These are phyloP conservation scores for Parathielavia hyrcaniae DNA, from an alignment of 495 filamentous ascomycete species.

Conservation along the genomic window DNA sequence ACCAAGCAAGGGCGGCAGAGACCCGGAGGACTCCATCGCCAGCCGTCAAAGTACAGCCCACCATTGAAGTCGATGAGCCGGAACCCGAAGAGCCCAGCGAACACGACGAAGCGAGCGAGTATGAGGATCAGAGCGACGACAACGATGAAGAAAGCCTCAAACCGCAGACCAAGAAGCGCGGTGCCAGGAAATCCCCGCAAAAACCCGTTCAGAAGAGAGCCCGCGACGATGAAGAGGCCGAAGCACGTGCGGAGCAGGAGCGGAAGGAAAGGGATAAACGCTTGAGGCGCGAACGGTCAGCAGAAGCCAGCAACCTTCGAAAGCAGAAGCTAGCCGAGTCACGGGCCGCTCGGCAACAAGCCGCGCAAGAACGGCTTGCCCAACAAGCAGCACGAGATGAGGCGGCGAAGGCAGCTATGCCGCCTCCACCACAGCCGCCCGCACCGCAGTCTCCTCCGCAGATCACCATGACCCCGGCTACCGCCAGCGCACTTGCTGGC, in stretches of 20 bases:
- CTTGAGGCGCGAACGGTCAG: conserved; percentile 13
- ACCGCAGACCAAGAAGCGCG: not conserved
- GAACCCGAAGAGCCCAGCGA: not conserved
- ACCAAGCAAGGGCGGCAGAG: conserved; percentile 1
- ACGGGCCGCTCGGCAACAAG: not conserved
- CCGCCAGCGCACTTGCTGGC: conserved; percentile 30
- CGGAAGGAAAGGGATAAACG: conserved; percentile 17
- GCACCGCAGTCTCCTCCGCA: not conserved
- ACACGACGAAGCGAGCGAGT: conserved; percentile 1
- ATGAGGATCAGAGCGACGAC: conserved; percentile 6
- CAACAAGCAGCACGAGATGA: conserved; percentile 3
- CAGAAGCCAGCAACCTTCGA: conserved; percentile 3
- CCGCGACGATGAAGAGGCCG: conserved; percentile 20
- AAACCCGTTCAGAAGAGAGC: conserved; percentile 17
- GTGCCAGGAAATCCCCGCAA: not conserved
- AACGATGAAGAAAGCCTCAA: not conserved
- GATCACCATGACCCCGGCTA: conserved; percentile 9
- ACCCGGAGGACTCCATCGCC: not conserved
- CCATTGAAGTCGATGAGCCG: conserved; percentile 2
- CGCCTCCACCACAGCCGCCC: not conserved
- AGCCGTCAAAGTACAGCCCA: not conserved
- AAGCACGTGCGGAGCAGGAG: conserved; percentile 18
- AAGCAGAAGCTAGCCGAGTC: conserved; percentile 9
- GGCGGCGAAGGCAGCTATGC: conserved; percentile 7
- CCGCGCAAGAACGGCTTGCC: not conserved